Base-by-base conservation (phyloP, 768 basidiomycete species). In the Pholiota microspora region DNA sequence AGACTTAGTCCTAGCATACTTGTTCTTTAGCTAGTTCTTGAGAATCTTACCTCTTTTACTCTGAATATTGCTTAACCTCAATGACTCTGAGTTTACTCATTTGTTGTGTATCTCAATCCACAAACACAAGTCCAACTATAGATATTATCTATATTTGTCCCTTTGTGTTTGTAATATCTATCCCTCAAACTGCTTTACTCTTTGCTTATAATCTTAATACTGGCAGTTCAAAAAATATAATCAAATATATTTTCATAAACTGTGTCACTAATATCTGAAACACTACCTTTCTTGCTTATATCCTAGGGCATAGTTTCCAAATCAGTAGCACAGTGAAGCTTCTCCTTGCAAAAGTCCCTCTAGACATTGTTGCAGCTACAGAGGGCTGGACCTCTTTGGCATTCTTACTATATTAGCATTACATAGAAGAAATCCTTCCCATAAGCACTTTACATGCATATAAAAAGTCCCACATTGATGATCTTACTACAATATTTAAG, bases 341-440 rank as follows among this genome's bases (percentile, higher is more conserved):
- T 1, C 58, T 71, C 0, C 27, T 66, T 0, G 29, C 54, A 0
- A 62, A 68, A 0, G 64, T 73, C 0, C 46, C 60, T 0, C 68
- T 67, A 0, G 64, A 70, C 13, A 56, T 70, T 1, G 67, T 73
- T 3, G 64, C 66, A 4, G 53, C 57, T 0, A 61, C 65, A 16
- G 70, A 70, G 0, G 51, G 62, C 1, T 73, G 70, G 72, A 62
- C 65, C 0, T 72, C 70, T 0, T 52, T 65, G 1, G 59, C 69
- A 1, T 74, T 72, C 29, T 59, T 73, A 0, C 45, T 56, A 2
- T 73, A 73, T 31, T 70, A 68, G 71, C 36, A 55, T 1, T 52
- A 40, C 5, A 50, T 64, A 32, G 62, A 64, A 9, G 59, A 60
- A 21, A 58, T 66, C 21, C 47, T 64, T 5, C 65, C 63, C n/a